Evolutionary conservation across 768 basidiomycete genomes (phyloP).

Genomic region (Tylopilus sp.): DNA sequence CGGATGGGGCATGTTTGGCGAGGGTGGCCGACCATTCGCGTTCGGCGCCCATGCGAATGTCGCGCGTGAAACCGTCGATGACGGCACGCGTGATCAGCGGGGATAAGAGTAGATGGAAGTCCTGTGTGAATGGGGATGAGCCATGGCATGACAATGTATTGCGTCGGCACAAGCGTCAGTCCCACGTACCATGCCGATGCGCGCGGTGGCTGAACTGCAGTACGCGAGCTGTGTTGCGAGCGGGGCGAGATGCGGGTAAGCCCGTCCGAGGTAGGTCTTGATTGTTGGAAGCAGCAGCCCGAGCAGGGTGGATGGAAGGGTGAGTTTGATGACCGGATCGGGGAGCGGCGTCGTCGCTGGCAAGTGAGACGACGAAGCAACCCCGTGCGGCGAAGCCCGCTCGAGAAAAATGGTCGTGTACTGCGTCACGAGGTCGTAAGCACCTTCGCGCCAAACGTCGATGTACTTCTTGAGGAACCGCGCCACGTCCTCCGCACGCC

Average conservation of each 20-base stretch:
- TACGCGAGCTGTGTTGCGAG: conserved; percentile 94
- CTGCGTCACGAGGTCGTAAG: conserved; percentile 89
- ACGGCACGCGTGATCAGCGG: conserved; percentile 69
- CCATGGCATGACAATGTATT: neutral
- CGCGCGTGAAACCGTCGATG: conserved; percentile 48
- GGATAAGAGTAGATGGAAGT: conserved; percentile 71
- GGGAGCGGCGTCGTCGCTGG: conserved; percentile 19
- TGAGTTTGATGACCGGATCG: conserved; percentile 27
- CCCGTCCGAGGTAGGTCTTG: conserved; percentile 54
- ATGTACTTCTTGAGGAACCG: conserved; percentile 83
- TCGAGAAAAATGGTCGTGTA: conserved; percentile 89
- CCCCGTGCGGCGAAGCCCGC: conserved; percentile 38
- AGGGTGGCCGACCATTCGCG: conserved; percentile 35
- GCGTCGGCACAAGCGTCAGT: neutral
- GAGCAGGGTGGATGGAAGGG: conserved; percentile 30
- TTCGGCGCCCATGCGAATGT: conserved; percentile 31
- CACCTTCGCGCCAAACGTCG: conserved; percentile 88
- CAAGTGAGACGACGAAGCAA: conserved; percentile 17
- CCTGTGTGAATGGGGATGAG: conserved; percentile 13
- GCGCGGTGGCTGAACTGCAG: conserved; percentile 85
- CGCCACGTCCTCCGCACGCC: conserved; percentile 68
- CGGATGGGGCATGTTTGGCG: conserved; percentile 18
- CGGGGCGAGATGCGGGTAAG: conserved; percentile 64
- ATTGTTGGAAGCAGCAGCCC: conserved; percentile 67
- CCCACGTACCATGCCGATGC: conserved; percentile 69